A percentile compares a stretch with the other conserved stretches of the same genome.
These are phyloP conservation scores for Tetrastigma voinierianum DNA, from an alignment of 164 flowering plant species.

Conservation along the genomic window DNA sequence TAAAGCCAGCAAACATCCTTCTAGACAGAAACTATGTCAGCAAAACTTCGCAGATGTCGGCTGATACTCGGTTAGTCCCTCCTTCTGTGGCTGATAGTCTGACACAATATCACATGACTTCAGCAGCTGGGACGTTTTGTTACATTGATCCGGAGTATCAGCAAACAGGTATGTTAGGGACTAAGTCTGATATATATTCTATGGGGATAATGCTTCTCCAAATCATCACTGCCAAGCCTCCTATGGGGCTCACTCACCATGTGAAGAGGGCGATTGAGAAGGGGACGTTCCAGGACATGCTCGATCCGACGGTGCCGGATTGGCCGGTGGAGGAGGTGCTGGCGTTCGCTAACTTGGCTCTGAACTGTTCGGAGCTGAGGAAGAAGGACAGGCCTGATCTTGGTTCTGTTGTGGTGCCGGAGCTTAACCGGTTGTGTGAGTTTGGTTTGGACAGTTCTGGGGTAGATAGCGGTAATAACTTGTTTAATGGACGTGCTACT, in stretches of 20 bases:
- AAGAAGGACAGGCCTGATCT: slow-evolving; percentile 75
- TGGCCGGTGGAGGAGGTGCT: slow-evolving; percentile 67
- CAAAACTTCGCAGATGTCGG: slow-evolving; percentile 85
- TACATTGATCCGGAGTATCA: slow-evolving; percentile 90
- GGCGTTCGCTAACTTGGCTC: slow-evolving; percentile 45
- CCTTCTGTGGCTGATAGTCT: slow-evolving; percentile 60
- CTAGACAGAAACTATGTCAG: slow-evolving; percentile 60
- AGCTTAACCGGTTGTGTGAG: slow-evolving; percentile 52
- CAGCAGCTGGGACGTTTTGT: slow-evolving; percentile 83
- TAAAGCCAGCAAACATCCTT: slow-evolving; percentile 78
- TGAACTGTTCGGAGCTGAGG: slow-evolving; percentile 58
- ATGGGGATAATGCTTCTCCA: slow-evolving; percentile 73
- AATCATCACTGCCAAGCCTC: slow-evolving; percentile 65
- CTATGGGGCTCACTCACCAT: slow-evolving; percentile 70
- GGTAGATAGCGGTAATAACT: slow-evolving; percentile 5
- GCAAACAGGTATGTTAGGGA: slow-evolving; percentile 67
- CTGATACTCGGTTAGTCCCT: slow-evolving; percentile 65
- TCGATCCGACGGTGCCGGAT: slow-evolving; percentile 58
- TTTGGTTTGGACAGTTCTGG: slow-evolving; percentile 23
- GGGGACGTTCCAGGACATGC: slow-evolving; percentile 48
- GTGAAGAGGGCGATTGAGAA: slow-evolving; percentile 59
- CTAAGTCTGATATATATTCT: slow-evolving; percentile 69
- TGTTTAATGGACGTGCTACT: background rate
- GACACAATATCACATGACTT: slow-evolving; percentile 73
- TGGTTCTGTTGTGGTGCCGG: slow-evolving; percentile 52